Percentiles rank a stretch among this genome's conserved stretches.
Conservation (phyloP, 2,329 filamentous ascomycete genomes). For the Coniella vitis region DNA sequence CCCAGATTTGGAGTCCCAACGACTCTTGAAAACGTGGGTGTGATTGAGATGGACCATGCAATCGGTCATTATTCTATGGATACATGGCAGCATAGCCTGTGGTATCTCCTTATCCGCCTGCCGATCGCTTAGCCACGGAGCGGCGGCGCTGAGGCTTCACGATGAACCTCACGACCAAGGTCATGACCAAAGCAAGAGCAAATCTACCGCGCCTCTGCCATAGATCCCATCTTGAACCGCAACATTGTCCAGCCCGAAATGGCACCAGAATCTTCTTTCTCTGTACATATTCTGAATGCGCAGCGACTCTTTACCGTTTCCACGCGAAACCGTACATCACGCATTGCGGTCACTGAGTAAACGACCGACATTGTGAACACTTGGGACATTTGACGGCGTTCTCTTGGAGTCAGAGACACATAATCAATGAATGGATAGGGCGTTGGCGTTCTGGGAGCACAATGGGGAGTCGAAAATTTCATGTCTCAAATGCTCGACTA, state of each 20-base stretch:
- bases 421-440: constrained; percentile 2
- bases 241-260: background rate
- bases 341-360: background rate
- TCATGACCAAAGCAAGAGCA: background rate
- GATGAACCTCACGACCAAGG: background rate
- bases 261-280: constrained; percentile 8
- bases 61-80: no score
- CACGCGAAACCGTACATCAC: background rate
- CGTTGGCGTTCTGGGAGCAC: background rate
- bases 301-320: background rate
- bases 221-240: background rate
- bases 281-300: constrained; percentile 9
- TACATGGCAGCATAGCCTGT: no score
- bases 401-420: background rate
- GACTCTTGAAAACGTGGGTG: constrained; percentile 17
- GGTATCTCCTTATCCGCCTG: background rate
- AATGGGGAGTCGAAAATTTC: background rate
- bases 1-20: constrained; percentile 47
- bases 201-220: background rate
- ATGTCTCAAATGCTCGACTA: background rate
- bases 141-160: background rate
- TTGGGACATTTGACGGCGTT: background rate
- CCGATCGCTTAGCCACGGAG: background rate
- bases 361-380: background rate
- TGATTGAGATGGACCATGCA: no score